Percentiles rank a stretch among this genome's conserved stretches.
These are phyloP conservation scores for Eucalyptus cloeziana DNA, from an alignment of 345 rosid genomes.

Conservation along the genomic window DNA sequence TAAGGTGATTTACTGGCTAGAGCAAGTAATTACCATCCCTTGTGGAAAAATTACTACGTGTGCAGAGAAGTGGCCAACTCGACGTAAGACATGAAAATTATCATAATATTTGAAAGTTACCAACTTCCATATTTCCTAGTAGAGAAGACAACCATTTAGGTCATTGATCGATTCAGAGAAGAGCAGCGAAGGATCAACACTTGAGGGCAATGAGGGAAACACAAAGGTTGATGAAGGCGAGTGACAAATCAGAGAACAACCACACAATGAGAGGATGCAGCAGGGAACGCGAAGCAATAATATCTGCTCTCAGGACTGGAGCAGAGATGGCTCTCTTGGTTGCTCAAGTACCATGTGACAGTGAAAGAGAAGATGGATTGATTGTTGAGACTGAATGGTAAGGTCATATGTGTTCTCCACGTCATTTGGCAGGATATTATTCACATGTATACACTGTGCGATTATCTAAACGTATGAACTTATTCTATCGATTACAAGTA, in stretches of 20 bases:
- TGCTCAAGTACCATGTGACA: neutral
- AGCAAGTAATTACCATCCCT: neutral
- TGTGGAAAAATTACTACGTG: no score
- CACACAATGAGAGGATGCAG: rapidly evolving
- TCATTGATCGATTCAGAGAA: neutral
- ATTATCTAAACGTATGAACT: no score
- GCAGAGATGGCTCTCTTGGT: neutral
- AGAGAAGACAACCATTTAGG: neutral
- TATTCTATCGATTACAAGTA: no score
- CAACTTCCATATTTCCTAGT: neutral
- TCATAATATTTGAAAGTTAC: no score
- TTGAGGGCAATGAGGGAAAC: neutral
- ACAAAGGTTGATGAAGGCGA: neutral
- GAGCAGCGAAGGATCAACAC: no score
- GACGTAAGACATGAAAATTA: no score
- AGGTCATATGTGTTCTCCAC: rapidly evolving
- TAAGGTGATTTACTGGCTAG: neutral
- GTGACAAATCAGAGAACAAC: neutral
- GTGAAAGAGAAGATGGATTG: rapidly evolving
- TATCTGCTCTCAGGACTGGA: neutral
- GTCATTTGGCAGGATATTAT: no score
- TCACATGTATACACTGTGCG: rapidly evolving
- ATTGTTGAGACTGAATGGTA: neutral
- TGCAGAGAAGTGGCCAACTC: no score
- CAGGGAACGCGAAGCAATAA: rapidly evolving